A percentile compares a stretch with the other conserved stretches of the same genome.
Evolutionary conservation across 2,329 filamentous ascomycete species (phyloP).

Genomic region (Madurella mycetomatis): DNA sequence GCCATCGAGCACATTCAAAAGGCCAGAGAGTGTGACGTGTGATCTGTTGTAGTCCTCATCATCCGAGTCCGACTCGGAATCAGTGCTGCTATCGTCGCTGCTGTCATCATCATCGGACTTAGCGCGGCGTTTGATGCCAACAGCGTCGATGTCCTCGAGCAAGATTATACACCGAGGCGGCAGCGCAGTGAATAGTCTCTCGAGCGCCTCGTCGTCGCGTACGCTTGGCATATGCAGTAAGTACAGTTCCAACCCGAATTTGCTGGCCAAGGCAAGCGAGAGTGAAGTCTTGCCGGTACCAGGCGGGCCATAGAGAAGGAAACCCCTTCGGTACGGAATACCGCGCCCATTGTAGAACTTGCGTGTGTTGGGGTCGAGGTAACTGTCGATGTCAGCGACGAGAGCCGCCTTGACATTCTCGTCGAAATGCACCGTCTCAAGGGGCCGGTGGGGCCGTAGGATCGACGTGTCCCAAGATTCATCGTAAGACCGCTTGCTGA

Average conservation of each 20-base stretch:
- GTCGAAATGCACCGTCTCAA: constrained; percentile 37
- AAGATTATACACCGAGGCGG: constrained; percentile 43
- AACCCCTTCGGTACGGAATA: constrained; percentile 70
- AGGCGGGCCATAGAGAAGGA: constrained; percentile 67
- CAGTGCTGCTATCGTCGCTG: constrained; percentile 16
- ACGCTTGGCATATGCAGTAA: constrained; percentile 61
- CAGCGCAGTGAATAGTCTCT: constrained; percentile 31
- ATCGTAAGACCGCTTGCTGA: constrained; percentile 27
- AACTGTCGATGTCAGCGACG: constrained; percentile 63
- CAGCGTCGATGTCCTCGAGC: constrained; percentile 54
- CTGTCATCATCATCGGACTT: constrained; percentile 10
- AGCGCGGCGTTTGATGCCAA: constrained; percentile 39
- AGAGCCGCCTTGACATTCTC: constrained; percentile 55
- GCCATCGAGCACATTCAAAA: constrained; percentile 68
- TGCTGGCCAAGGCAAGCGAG: constrained; percentile 66
- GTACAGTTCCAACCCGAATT: constrained; percentile 69
- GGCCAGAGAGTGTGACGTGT: constrained; percentile 54
- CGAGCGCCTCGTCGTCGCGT: constrained; percentile 28
- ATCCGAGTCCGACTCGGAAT: constrained; percentile 3
- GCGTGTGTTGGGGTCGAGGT: constrained; percentile 51
- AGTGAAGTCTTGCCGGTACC: constrained; percentile 74
- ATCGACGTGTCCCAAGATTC: constrained; percentile 35
- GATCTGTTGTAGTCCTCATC: constrained; percentile 9
- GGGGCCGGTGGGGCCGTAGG: constrained; percentile 30
- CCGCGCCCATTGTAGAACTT: constrained; percentile 69